Evolutionary conservation across 495 filamentous ascomycete species (phyloP), one percentile per base, ranked within the genome.

Genomic region (Neurospora tetrasperma): DNA sequence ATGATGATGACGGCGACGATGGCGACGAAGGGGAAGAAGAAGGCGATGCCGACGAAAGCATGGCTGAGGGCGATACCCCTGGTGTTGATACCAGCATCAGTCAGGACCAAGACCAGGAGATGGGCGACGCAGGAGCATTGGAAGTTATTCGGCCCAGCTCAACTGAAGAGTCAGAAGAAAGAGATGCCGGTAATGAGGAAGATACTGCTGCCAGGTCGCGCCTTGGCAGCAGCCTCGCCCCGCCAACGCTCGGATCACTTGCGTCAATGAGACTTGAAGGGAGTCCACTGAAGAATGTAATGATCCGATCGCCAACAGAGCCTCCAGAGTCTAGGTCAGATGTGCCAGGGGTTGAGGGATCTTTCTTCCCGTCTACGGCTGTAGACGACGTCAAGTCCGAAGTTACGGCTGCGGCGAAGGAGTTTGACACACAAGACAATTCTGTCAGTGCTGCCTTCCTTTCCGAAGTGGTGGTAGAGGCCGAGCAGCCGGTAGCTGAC

Each of bases 1-100:
- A 90, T 72, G 81, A 88, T 79, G 87, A 82, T 76, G 85, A 85
- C 81, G 80, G 85, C 71, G 80, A 89, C 76, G 82, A 80, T 71
- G 75, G 79, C 2, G 81, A 80, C 1, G 80, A 79, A 4, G 82
- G 81, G 18, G 84, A 83, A 16, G 83, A 82, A 1, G 79, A 78
- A 20, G 81, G 80, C 5, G 83, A 80, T 3, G 79, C 79, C 14
- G 78, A 78, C 27, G 80, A 82, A 48, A 82, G 78, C 18, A 79
- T 77, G 1, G 81, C 79, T 23, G 78, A 82, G 35, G 79, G 70
- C 11, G 79, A 81, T 48, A 78, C 78, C 44, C 73, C 75, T 9
- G 79, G 81, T 35, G 71, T 75, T 5, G 80, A 79, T 6, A 76
- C 42, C 18, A 69, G 62, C 43, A 77, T 71, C 39, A 78, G 79